Evolutionary conservation across 257 asterid species (phyloP).

Genomic region (Agastache rugosa): DNA sequence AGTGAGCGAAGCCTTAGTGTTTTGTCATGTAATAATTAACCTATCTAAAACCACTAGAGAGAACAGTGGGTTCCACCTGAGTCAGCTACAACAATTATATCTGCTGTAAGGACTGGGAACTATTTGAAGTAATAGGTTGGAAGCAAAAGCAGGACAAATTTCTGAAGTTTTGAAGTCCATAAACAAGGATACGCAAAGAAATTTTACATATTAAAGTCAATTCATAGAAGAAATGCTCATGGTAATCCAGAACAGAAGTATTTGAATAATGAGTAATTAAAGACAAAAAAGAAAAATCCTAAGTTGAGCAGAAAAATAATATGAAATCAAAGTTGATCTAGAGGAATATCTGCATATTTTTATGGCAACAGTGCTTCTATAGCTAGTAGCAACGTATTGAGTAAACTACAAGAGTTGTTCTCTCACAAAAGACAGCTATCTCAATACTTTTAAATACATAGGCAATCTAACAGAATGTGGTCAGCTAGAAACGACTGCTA

Average conservation of each 20-base stretch:
- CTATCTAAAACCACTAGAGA: background rate
- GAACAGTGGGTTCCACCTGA: background rate
- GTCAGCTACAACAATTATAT: background rate
- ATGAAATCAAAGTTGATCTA: background rate
- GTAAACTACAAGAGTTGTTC: background rate
- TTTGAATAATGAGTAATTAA: background rate
- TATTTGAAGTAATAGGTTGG: background rate
- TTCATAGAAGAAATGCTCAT: background rate
- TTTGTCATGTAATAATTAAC: background rate
- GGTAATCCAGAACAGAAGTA: constrained; percentile 1
- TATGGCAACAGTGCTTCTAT: background rate
- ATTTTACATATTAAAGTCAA: background rate
- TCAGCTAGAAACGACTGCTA: background rate
- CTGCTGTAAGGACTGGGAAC: background rate
- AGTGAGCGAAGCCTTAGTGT: background rate
- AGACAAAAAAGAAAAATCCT: background rate
- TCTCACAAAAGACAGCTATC: background rate
- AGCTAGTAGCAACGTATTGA: background rate
- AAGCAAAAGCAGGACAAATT: background rate
- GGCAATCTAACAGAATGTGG: background rate
- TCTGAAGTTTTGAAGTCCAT: background rate
- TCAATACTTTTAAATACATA: background rate
- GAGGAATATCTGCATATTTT: background rate
- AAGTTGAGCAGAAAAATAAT: background rate
- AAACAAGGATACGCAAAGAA: constrained; percentile 3